These are phyloP conservation scores for Dalbergia oliveri DNA, from an alignment of 306 rosid species.

Conservation along the genomic window DNA sequence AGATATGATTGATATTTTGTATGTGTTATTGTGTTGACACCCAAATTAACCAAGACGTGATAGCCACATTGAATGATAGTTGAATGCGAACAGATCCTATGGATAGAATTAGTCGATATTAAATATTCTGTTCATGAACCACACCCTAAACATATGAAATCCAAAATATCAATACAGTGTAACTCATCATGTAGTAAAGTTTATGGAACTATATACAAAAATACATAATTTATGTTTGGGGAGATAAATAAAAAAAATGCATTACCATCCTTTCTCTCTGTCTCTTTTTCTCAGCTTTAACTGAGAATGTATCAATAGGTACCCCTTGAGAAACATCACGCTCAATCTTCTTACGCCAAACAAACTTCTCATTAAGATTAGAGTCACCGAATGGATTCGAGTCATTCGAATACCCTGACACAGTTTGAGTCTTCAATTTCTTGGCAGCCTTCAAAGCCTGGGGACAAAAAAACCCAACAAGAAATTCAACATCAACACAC, in stretches of 20 bases:
- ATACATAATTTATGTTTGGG: too few relatives aligned
- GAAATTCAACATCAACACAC: neutral
- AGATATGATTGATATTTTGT: too few relatives aligned
- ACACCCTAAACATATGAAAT: too few relatives aligned
- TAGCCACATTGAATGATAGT: too few relatives aligned
- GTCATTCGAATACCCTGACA: constrained; percentile 81
- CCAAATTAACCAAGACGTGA: too few relatives aligned
- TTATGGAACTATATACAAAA: neutral
- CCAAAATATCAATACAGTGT: too few relatives aligned
- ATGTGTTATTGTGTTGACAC: too few relatives aligned
- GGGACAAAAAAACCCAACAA: neutral
- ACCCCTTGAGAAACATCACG: constrained; percentile 84
- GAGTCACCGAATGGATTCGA: constrained; percentile 93
- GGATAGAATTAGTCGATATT: too few relatives aligned
- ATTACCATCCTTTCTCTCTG: constrained; percentile 90
- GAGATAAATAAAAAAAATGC: neutral
- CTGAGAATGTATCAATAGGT: constrained; percentile 70
- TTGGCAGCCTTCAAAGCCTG: constrained; percentile 74
- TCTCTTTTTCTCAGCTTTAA: constrained; percentile 79
- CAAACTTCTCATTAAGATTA: constrained; percentile 90
- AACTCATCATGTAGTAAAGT: neutral
- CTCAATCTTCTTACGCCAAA: constrained; percentile 97
- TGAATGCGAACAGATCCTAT: too few relatives aligned
- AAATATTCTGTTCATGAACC: too few relatives aligned
- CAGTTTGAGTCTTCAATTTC: constrained; percentile 65